Base-by-base conservation (phyloP, 1,284 basidiomycete species). In the Chalciporus sp. region DNA sequence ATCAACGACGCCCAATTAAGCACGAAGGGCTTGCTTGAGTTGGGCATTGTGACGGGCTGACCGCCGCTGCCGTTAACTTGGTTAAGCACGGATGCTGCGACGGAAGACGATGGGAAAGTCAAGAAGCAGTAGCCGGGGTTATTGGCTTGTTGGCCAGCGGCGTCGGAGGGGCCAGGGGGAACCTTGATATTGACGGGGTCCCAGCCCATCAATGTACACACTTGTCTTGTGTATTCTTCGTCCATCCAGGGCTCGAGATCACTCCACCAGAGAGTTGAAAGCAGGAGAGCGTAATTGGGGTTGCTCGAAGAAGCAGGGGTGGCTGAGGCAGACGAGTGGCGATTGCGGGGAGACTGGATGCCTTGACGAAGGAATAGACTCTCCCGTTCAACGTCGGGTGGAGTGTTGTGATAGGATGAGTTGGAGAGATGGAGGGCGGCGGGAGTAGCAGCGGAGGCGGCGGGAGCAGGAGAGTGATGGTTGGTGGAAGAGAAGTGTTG, bases 211-310 rank as follows among this genome's bases (percentile, higher is more conserved):
- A 92, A 76, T 52, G 70, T 74, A 71, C 88, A 90, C 62, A 92
- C 88, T 68, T 90, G 88, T 70, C 88, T 87, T 43, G 84, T 88
- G 75, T 93, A 94, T 68, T 90, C 87, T 80, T 92, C 90, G 74
- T 93, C 91, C 91, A 94, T 94, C 92, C 91, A 94, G 63, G 87
- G 84, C 72, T 94, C 92, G 53, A 93, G 80, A 66, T 90, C 86
- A 62, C 85, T 83, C 86, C 91, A 90, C 79, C 84, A 89, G 56
- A 93, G 83, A 20, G 87, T 86, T 39, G 78, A 79, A 59, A 76
- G 76, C 46, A 76, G 63, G 8, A 68, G 46, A 63, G 60, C 53
- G 50, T 73, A 62, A 56, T 64, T 71, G 39, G 61, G 42, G 55
- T 66, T 61, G 26, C 50, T 52, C 40, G 68, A 56, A 42, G 69